A percentile compares a stretch with the other conserved stretches of the same genome.
phyloP scores from a whole-genome alignment of 768 basidiomycete species.

The Zangia roseola region DNA sequence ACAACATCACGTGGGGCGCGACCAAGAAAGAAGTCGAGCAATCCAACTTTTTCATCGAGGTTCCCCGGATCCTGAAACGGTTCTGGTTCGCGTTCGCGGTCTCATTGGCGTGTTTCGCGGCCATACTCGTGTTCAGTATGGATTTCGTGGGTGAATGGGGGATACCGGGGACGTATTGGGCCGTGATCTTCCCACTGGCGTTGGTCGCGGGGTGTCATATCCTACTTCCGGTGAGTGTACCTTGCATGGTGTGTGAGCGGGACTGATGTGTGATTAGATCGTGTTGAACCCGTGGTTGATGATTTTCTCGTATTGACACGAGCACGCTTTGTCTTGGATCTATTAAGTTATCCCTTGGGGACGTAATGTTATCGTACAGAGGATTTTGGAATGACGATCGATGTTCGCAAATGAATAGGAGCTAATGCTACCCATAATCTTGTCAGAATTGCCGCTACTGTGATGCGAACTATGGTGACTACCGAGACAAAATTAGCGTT shows the following conservation, averaged over 20 bases:
- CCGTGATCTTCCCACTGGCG: constrained; percentile 73
- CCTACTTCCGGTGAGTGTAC: constrained; percentile 60
- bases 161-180: constrained; percentile 64
- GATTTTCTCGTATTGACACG: constrained; percentile 69
- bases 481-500: too few species aligned
- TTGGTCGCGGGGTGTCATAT: constrained; percentile 66
- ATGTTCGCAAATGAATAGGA: too few species aligned
- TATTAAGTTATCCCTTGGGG: too few species aligned
- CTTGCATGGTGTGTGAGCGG: constrained; percentile 25
- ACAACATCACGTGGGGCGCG: constrained; percentile 58
- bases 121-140: constrained; percentile 57
- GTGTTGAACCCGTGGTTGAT: constrained; percentile 87
- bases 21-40: constrained; percentile 83
- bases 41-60: constrained; percentile 89
- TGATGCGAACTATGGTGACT: too few species aligned
- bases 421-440: too few species aligned
- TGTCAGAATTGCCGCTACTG: too few species aligned
- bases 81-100: constrained; percentile 68
- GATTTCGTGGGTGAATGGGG: constrained; percentile 64
- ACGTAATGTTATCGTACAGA: too few species aligned
- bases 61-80: constrained; percentile 78
- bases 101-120: constrained; percentile 48
- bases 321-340: not conserved
- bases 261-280: constrained; percentile 46
- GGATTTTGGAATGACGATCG: too few species aligned